Evolutionary conservation across 129 eudicot genomes (phyloP).

Genomic region (Pulicaria dysenterica): DNA sequence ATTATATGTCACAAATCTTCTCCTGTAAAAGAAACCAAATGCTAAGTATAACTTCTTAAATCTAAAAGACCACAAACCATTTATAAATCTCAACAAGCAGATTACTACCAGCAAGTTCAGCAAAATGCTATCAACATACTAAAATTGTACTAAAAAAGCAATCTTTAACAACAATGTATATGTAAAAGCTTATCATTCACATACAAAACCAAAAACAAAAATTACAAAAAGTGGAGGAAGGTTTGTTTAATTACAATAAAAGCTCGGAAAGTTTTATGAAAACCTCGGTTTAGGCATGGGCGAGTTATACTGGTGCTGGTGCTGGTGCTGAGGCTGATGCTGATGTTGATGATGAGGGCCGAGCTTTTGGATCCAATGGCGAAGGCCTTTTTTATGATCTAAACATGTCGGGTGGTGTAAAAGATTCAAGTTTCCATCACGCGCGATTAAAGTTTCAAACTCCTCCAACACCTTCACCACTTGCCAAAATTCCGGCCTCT

Average conservation of each 20-base stretch:
- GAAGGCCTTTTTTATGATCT: conserved; percentile 81
- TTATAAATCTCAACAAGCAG: too few species aligned
- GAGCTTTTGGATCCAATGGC: conserved; percentile 74
- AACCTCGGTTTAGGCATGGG: conserved; percentile 73
- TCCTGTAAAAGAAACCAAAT: too few species aligned
- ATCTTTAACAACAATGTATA: conserved; percentile 31
- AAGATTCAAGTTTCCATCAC: conserved; percentile 68
- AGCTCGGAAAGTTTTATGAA: conserved; percentile 36
- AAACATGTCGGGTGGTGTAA: conserved; percentile 54
- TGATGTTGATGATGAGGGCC: conserved; percentile 58
- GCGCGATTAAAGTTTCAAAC: conserved; percentile 64
- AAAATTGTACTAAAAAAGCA: conserved; percentile 16
- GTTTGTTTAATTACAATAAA: conserved; percentile 42
- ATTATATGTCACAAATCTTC: too few species aligned
- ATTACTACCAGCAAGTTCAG: too few species aligned
- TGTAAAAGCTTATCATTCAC: conserved; percentile 44
- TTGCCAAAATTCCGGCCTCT: conserved; percentile 92
- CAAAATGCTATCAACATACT: too few species aligned
- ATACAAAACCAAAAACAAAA: conserved; percentile 16
- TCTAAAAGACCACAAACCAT: not conserved
- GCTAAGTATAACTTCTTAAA: too few species aligned
- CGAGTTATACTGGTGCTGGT: conserved; percentile 33
- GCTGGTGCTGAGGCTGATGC: conserved; percentile 30
- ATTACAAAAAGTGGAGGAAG: conserved; percentile 8
- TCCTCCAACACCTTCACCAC: conserved; percentile 83